phyloP scores from a whole-genome alignment of 2,329 filamentous ascomycete genomes.

The Fusarium buharicum region DNA sequence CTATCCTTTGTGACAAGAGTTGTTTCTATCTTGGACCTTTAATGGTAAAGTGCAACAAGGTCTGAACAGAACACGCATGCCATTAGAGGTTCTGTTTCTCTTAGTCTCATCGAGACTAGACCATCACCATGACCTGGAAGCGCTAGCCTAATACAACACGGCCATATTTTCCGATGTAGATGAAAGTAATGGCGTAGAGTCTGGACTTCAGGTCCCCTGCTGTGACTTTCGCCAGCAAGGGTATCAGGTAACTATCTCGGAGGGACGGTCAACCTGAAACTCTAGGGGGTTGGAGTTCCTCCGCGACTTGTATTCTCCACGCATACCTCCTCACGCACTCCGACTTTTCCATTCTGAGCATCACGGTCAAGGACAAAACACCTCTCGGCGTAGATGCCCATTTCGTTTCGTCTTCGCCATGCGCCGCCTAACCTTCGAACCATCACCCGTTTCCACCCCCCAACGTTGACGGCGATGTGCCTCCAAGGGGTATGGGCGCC shows the following conservation, averaged over 20 bases:
- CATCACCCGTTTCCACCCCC: constrained; percentile 59
- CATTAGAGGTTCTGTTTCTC: no score
- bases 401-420: constrained; percentile 55
- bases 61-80: background rate
- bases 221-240: background rate
- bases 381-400: constrained; percentile 59
- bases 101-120: background rate
- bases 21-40: background rate
- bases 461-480: constrained; percentile 58
- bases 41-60: background rate
- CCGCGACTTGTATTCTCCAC: constrained; percentile 43
- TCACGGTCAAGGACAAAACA: constrained; percentile 57
- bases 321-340: constrained; percentile 45
- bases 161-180: background rate
- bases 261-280: background rate
- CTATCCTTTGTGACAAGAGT: background rate
- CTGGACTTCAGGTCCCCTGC: background rate
- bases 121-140: background rate
- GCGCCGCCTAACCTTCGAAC: constrained; percentile 54
- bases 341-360: constrained; percentile 28
- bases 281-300: constrained; percentile 39
- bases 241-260: background rate
- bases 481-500: constrained; percentile 48
- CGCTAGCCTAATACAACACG: background rate
- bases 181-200: background rate